phyloP scores from a whole-genome alignment of 192 early-diverging fungal species.

The Diversispora eburnea region DNA sequence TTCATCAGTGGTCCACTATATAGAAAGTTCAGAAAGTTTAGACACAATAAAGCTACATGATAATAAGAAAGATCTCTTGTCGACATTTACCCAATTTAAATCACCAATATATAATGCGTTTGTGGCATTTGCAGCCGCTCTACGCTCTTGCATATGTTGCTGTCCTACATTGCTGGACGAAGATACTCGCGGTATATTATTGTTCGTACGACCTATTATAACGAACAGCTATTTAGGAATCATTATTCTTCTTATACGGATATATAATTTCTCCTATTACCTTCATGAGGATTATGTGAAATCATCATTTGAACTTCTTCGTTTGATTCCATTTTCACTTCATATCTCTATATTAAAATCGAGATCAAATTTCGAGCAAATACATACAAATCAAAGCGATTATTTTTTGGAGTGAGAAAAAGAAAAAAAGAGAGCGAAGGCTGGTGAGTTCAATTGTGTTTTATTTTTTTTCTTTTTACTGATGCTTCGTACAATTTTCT shows the following conservation, averaged over 20 bases:
- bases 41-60: background rate
- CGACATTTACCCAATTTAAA: conserved; percentile 40
- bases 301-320: conserved; percentile 1
- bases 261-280: conserved; percentile 10
- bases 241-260: background rate
- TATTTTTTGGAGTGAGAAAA: conserved; percentile 12
- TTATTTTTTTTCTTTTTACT: background rate
- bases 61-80: background rate
- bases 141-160: conserved; percentile 26
- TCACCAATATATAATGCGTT: conserved; percentile 45
- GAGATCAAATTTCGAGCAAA: conserved; percentile 1
- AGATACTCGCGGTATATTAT: conserved; percentile 21
- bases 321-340: conserved; percentile 7
- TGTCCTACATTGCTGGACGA: conserved; percentile 1
- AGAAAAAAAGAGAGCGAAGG: conserved; percentile 10
- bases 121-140: conserved; percentile 31
- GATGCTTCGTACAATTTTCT: background rate
- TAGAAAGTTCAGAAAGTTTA: background rate
- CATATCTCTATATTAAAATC: conserved; percentile 11
- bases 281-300: conserved; percentile 1
- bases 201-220: conserved; percentile 9
- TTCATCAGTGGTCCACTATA: conserved; percentile 57
- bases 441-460: conserved; percentile 12
- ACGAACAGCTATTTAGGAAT: background rate
- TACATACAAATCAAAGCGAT: conserved; percentile 16